Base-by-base conservation (phyloP, 345 rosid species). In the Eucalyptus sp. region DNA sequence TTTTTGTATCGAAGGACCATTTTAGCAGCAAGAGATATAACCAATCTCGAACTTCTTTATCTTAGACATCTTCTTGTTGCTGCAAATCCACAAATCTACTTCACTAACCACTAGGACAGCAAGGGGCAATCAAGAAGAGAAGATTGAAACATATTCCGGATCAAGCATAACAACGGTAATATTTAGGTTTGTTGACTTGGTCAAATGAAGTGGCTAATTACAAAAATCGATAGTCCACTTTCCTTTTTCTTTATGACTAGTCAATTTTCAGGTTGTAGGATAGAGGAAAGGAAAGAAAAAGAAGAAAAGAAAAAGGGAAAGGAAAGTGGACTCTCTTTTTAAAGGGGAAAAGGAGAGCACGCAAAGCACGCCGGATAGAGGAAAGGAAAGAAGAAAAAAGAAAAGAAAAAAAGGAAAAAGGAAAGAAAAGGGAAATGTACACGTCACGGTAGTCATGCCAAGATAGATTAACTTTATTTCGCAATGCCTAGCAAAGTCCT, bases 401-500 rank as follows among this genome's bases (percentile, higher is more conserved):
- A n/a, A n/a, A n/a, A n/a, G n/a, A 5, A 37, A 27, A 27, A 60
- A 27, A 8, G 31, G 4, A 60, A 27, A 60, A 10, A 12, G 27
- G 13, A 13, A 11, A 62, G 16, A 62, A 29, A 29, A 29, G 3
- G 17, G 16, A 62, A 62, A 62, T 7, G 71, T 62, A 6, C 7
- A 60, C 8, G 0, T 14, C n/a, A 27, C 4, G 8, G 16, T 4
- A 29, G 33, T 1, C 33, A 27, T 7, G 16, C 17, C 17, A 13
- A 29, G 33, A 29, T 7, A 29, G 8, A 62, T 29, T 62, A 7
- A 62, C 31, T 62, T 62, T 14, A 3, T 29, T 29, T 29, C 3
- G 7, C 16, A 60, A 60, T 5, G 4, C 60, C 10, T 0, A 1
- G 15, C 1, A 60, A 37, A 12, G n/a, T 8, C 31, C 0, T 60